Conservation (phyloP, 1,139 yeast species). For the Suhomyces terraborum region DNA sequence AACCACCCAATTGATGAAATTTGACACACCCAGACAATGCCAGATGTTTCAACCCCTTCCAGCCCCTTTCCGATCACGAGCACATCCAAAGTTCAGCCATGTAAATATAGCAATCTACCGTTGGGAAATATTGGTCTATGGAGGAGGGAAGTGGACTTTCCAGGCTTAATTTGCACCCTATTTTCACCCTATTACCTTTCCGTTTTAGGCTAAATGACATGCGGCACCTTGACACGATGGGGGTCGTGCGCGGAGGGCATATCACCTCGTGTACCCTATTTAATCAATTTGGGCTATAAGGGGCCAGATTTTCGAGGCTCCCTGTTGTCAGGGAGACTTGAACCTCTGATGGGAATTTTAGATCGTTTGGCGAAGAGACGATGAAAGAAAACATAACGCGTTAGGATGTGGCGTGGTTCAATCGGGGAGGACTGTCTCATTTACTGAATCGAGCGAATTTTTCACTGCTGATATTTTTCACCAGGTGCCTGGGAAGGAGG, state of each 20-base stretch:
- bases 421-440: neutral
- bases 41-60: no score
- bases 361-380: no score
- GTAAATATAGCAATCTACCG: neutral
- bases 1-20: no score
- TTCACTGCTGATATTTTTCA: neutral
- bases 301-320: no score
- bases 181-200: slow-evolving; percentile 7
- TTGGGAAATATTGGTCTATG: neutral
- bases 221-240: no score
- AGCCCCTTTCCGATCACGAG: neutral
- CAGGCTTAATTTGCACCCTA: neutral
- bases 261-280: slow-evolving; percentile 1
- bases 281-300: slow-evolving; percentile 4
- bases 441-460: neutral
- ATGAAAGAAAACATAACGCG: no score
- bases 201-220: slow-evolving; percentile 7
- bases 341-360: no score
- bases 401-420: no score
- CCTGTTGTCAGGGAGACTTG: slow-evolving; percentile 5
- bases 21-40: no score
- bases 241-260: neutral
- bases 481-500: neutral
- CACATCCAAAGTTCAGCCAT: neutral
- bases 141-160: neutral